Percentiles rank a stretch among this genome's conserved stretches.
These are phyloP conservation scores for Clavispora santaluciae DNA, from an alignment of 805 yeast genomes.

Conservation along the genomic window DNA sequence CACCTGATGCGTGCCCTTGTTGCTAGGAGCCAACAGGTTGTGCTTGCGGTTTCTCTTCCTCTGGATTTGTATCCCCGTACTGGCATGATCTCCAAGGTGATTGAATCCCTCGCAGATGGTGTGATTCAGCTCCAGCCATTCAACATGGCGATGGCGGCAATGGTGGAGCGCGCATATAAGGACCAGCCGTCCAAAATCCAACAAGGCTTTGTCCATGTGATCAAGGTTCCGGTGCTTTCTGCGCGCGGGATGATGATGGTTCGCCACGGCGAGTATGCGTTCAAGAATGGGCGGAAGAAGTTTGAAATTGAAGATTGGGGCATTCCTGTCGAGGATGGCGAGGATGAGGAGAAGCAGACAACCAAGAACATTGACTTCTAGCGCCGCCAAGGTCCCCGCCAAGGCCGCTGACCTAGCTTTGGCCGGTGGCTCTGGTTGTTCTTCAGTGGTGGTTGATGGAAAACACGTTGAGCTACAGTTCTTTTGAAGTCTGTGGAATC, in stretches of 20 bases:
- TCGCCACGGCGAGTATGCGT: slow-evolving; percentile 73
- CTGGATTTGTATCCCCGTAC: slow-evolving; percentile 62
- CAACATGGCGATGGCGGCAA: slow-evolving; percentile 62
- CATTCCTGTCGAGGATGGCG: slow-evolving; percentile 92
- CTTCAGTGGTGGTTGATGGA: no score
- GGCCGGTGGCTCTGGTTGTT: no score
- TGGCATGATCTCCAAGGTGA: slow-evolving; percentile 39
- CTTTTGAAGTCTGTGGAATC: no score
- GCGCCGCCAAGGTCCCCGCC: not conserved
- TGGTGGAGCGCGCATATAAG: slow-evolving; percentile 64
- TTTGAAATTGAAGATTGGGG: slow-evolving; percentile 94
- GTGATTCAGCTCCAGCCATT: slow-evolving; percentile 78
- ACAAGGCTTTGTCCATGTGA: slow-evolving; percentile 80
- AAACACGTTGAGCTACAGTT: no score
- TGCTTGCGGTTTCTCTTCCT: slow-evolving; percentile 53
- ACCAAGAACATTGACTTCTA: slow-evolving; percentile 34
- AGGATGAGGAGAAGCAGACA: slow-evolving; percentile 29
- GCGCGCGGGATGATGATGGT: slow-evolving; percentile 78
- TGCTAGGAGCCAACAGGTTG: slow-evolving; percentile 44
- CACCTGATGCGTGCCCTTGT: slow-evolving; percentile 54
- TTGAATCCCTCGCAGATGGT: slow-evolving; percentile 60
- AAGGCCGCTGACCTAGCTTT: no score
- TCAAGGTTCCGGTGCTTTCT: slow-evolving; percentile 66
- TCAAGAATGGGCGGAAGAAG: slow-evolving; percentile 74
- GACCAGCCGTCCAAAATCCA: slow-evolving; percentile 70